Percentiles rank a stretch among this genome's conserved stretches.
Conservation (phyloP, 1,284 basidiomycete species). For the Microbotryomycetes sp. region DNA sequence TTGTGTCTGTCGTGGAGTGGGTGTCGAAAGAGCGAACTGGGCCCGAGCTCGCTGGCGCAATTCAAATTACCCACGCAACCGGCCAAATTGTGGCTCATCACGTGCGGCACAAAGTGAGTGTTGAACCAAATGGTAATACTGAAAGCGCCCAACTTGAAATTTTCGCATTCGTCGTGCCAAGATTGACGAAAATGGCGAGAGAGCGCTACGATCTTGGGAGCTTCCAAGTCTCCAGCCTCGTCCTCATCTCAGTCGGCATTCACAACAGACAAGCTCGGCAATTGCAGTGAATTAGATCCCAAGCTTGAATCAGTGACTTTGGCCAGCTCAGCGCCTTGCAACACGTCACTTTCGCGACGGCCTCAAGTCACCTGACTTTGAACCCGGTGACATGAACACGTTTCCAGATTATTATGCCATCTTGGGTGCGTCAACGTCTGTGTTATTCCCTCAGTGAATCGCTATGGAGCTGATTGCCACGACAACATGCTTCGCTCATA, state of each 20-base stretch:
- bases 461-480: neutral
- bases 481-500: neutral
- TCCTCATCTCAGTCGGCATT: no score
- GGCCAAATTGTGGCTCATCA: no score
- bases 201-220: no score
- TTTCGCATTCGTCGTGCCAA: no score
- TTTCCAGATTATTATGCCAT: slow-evolving; percentile 35
- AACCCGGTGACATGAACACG: neutral
- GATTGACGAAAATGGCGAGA: no score
- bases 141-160: no score
- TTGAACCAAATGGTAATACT: no score
- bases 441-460: neutral
- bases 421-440: slow-evolving; percentile 21
- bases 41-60: no score
- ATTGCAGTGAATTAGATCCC: neutral
- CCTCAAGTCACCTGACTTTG: neutral
- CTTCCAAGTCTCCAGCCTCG: no score
- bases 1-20: neutral
- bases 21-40: neutral
- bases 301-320: neutral
- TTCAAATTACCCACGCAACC: no score
- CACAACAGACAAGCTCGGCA: neutral
- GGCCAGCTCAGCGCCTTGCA: neutral
- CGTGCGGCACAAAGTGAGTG: no score
- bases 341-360: neutral